Evolutionary conservation across 371 early-diverging fungal species (phyloP).

Genomic region (Quaeritorhiza haematococci): DNA sequence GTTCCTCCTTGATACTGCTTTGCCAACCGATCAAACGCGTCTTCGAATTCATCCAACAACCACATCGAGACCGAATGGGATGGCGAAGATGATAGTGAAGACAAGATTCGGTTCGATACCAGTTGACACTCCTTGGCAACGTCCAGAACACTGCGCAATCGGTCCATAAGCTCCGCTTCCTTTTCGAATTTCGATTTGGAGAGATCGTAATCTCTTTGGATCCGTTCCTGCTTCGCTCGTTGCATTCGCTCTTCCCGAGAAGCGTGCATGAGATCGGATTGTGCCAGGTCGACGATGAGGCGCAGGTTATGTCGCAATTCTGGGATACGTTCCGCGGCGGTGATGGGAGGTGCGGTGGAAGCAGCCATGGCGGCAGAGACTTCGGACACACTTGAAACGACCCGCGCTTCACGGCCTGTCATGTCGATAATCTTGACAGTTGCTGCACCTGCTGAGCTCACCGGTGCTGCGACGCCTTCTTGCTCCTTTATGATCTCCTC

Average conservation of each 20-base stretch:
- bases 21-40: constrained; percentile 45
- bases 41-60: constrained; percentile 16
- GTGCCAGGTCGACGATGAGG: constrained; percentile 64
- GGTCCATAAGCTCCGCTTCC: neutral
- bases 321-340: constrained; percentile 52
- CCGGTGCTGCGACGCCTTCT: constrained; percentile 23
- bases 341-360: constrained; percentile 44
- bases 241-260: constrained; percentile 52
- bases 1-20: constrained; percentile 49
- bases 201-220: neutral
- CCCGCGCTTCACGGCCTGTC: constrained; percentile 67
- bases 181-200: neutral
- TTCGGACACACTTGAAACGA: constrained; percentile 36
- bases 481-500: constrained; percentile 55
- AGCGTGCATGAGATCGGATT: constrained; percentile 62
- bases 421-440: constrained; percentile 73
- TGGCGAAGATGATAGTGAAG: neutral
- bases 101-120: neutral
- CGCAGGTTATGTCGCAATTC: constrained; percentile 77
- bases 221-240: constrained; percentile 23
- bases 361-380: constrained; percentile 8
- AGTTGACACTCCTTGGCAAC: neutral
- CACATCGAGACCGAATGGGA: neutral
- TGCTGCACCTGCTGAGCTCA: constrained; percentile 24
- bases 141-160: neutral